These are phyloP conservation scores for Lactuca saligna DNA, from an alignment of 129 eudicot genomes.

Conservation along the genomic window DNA sequence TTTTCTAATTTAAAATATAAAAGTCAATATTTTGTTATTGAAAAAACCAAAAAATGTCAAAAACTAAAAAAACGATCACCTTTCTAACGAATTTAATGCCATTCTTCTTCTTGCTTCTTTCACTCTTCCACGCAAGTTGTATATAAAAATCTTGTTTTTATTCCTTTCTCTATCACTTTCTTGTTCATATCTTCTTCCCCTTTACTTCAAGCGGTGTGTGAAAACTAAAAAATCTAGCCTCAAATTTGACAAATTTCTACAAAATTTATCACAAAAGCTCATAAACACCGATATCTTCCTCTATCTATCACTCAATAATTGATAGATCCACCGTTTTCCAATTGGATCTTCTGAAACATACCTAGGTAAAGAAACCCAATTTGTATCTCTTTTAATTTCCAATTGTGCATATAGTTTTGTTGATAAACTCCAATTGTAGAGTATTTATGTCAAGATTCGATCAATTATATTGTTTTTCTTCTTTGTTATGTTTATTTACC, in stretches of 20 bases:
- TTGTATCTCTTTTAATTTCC: constrained; percentile 14
- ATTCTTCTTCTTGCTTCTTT: constrained; percentile 24
- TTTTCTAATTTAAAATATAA: too few relatives aligned
- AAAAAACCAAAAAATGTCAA: not conserved
- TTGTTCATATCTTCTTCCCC: constrained; percentile 7
- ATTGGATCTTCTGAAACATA: constrained; percentile 14
- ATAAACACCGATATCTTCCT: constrained; percentile 21
- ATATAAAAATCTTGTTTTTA: constrained; percentile 16
- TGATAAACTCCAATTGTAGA: not conserved
- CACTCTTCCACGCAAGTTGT: constrained; percentile 7
- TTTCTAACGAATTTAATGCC: not conserved
- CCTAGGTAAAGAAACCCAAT: constrained; percentile 21
- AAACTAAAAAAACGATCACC: not conserved
- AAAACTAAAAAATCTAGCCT: not conserved
- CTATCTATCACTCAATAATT: constrained; percentile 5
- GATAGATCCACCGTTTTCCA: constrained; percentile 32
- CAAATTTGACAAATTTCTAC: constrained; percentile 1
- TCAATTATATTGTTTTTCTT: not conserved
- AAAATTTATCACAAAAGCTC: constrained; percentile 9
- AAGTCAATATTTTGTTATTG: not conserved
- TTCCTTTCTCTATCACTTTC: constrained; percentile 10
- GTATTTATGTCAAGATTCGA: constrained; percentile 13
- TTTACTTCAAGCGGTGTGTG: constrained; percentile 13
- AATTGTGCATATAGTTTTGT: constrained; percentile 4
- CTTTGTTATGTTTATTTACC: constrained; percentile 1